A percentile compares a stretch with the other conserved stretches of the same genome.
Conservation (phyloP, 148 eudicot species). For the Vaccinium darrowii region DNA sequence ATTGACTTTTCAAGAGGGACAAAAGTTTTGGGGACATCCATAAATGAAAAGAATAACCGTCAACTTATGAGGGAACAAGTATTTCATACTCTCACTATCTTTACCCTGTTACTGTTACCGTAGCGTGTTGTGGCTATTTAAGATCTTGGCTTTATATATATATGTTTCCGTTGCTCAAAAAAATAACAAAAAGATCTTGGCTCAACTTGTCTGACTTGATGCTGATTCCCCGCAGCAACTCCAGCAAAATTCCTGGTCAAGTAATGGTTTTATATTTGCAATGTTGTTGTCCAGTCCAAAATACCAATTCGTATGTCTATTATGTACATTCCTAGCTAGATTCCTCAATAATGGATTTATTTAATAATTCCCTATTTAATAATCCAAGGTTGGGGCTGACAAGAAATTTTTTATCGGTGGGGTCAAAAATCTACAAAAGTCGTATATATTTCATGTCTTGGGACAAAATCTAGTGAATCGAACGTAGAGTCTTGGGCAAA, state of each 20-base stretch:
- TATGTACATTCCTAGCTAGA: background rate
- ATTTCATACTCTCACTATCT: no score
- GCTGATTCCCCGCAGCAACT: constrained; percentile 14
- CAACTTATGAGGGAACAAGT: no score
- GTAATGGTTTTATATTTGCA: background rate
- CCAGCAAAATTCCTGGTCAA: background rate
- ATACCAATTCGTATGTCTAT: background rate
- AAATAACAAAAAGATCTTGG: background rate
- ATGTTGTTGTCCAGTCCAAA: background rate
- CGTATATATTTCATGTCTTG: no score
- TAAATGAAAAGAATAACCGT: no score
- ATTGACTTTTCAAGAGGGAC: no score
- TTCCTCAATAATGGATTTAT: constrained; percentile 2
- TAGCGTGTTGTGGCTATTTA: background rate
- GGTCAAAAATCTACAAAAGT: no score
- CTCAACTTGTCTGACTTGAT: background rate
- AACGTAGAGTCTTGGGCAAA: no score
- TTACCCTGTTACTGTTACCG: no score
- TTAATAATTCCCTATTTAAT: background rate
- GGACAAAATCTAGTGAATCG: no score
- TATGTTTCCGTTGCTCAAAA: no score
- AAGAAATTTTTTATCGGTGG: no score
- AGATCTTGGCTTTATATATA: background rate
- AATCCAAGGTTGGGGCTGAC: background rate
- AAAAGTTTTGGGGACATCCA: no score